phyloP scores from a whole-genome alignment of 108 stramenopile species.

The Seminavis robusta region DNA sequence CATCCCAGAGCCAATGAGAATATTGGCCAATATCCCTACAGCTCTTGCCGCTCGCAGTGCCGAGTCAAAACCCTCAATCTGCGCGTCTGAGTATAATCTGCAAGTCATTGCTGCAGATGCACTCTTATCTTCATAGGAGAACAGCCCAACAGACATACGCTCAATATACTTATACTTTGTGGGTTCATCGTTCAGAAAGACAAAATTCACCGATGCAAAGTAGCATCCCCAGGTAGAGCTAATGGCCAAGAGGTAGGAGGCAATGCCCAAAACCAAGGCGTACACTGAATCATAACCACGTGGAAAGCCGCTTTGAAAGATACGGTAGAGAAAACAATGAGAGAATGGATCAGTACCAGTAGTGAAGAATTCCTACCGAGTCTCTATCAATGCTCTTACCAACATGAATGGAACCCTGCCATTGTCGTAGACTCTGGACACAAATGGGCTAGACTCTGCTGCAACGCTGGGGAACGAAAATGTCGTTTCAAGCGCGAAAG shows the following conservation, averaged over 20 bases:
- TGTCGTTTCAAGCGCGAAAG: too few species aligned
- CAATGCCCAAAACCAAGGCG: neutral
- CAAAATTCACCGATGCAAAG: neutral
- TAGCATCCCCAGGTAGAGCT: conserved; percentile 9
- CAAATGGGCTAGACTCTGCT: too few species aligned
- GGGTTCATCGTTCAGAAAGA: neutral
- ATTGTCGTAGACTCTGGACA: too few species aligned
- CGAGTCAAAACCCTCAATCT: conserved; percentile 1
- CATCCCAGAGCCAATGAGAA: conserved; percentile 6
- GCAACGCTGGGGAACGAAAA: too few species aligned
- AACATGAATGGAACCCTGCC: too few species aligned
- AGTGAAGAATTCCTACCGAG: too few species aligned
- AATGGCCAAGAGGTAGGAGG: conserved; percentile 3
- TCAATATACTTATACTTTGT: neutral
- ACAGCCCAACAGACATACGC: neutral
- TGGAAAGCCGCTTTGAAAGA: conserved; percentile 2
- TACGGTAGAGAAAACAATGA: too few species aligned
- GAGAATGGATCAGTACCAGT: too few species aligned
- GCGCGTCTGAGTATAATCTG: conserved; percentile 1
- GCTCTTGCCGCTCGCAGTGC: neutral
- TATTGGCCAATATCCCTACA: neutral
- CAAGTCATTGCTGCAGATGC: neutral
- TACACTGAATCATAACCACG: conserved; percentile 1
- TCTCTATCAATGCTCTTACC: too few species aligned
- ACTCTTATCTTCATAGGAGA: conserved; percentile 6